Conservation (phyloP, 768 basidiomycete genomes). For the Mycena metata region DNA sequence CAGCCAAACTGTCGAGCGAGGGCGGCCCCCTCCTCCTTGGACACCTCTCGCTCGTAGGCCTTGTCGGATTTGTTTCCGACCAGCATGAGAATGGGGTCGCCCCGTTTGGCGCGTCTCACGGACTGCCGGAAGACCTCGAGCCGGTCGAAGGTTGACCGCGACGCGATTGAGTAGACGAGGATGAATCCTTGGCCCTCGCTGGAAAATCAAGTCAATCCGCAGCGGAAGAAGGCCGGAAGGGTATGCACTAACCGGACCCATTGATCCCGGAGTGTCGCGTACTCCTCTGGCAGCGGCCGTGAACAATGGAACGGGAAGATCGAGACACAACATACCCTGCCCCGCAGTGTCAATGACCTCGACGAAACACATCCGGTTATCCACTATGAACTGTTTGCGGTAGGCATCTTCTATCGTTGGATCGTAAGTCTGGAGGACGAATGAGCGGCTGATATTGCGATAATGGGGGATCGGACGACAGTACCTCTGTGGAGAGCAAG, state of each 20-base stretch:
- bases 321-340: conserved; percentile 75
- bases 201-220: conserved; percentile 11
- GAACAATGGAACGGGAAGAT: conserved; percentile 28
- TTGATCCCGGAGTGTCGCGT: conserved; percentile 95
- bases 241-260: conserved; percentile 93
- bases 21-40: conserved; percentile 87
- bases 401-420: conserved; percentile 99
- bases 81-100: conserved; percentile 90
- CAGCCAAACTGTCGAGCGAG: conserved; percentile 90
- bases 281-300: conserved; percentile 80
- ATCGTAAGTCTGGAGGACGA: conserved; percentile 85
- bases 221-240: conserved; percentile 25
- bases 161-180: conserved; percentile 96
- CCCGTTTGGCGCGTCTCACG: conserved; percentile 89
- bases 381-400: conserved; percentile 93
- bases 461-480: conserved; percentile 29
- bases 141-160: conserved; percentile 91
- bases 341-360: conserved; percentile 98
- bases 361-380: conserved; percentile 95
- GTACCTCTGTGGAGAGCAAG: conserved; percentile 27
- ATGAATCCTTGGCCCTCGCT: conserved; percentile 99
- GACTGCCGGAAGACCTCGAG: conserved; percentile 92
- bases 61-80: conserved; percentile 98
- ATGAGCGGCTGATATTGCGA: conserved; percentile 36
- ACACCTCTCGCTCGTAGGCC: conserved; percentile 91